A percentile compares a stretch with the other conserved stretches of the same genome.
phyloP scores from a whole-genome alignment of 441 rosid genomes.

The Rhodomyrtus psidioides region DNA sequence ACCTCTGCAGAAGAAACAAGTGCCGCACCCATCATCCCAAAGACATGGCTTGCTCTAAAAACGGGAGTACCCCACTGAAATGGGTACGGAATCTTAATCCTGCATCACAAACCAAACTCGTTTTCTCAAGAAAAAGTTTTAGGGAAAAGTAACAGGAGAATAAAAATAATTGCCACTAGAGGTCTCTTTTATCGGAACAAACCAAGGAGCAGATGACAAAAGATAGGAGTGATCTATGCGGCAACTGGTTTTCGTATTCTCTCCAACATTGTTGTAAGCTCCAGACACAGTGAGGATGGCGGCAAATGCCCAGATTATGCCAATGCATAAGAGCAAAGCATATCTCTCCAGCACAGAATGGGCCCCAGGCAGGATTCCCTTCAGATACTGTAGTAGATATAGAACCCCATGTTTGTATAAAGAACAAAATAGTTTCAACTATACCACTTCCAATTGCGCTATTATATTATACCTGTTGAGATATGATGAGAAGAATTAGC shows the following conservation, averaged over 20 bases:
- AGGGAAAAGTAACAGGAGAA: not conserved
- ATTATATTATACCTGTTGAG: conserved; percentile 52
- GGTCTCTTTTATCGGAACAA: conserved; percentile 4
- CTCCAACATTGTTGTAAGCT: conserved; percentile 69
- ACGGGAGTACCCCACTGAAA: conserved; percentile 97
- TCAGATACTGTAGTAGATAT: conserved; percentile 47
- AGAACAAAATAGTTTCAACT: not conserved
- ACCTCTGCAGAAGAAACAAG: conserved; percentile 93
- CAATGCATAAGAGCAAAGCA: conserved; percentile 73
- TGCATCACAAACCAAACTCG: conserved; percentile 16
- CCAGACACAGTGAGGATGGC: conserved; percentile 86
- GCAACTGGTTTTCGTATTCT: conserved; percentile 56
- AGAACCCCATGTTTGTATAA: conserved; percentile 1
- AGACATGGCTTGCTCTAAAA: conserved; percentile 87
- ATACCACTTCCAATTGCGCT: not conserved
- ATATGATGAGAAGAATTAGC: conserved; percentile 62
- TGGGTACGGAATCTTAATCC: conserved; percentile 90
- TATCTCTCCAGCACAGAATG: conserved; percentile 58
- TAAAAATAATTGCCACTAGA: not conserved
- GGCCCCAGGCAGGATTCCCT: conserved; percentile 17
- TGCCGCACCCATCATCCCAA: conserved; percentile 91
- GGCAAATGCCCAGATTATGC: conserved; percentile 82
- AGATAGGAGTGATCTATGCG: conserved; percentile 68
- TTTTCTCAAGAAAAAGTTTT: not conserved
- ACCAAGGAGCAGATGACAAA: conserved; percentile 85